Base-by-base conservation (phyloP, 495 filamentous ascomycete species). In the Hypoxylon trugodes region DNA sequence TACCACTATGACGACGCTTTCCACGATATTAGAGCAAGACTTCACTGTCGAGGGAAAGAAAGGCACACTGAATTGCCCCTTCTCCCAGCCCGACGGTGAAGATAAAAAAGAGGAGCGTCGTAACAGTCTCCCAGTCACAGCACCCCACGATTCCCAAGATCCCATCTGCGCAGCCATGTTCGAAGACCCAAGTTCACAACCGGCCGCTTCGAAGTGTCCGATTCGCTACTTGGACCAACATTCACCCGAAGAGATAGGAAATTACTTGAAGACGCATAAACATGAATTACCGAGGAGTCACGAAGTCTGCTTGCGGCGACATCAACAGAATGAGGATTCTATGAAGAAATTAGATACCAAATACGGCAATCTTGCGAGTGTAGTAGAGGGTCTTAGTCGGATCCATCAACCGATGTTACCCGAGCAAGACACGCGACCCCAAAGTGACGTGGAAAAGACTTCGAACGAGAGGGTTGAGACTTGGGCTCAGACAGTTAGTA, bases 211-310 rank as follows among this genome's bases (percentile, higher is more conserved):
- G 25, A 87, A 89, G 69, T 97, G 93, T 74, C 93, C 93, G 1
- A 97, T 97, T 60, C 89, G 93, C 28, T 96, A 88, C 71, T 76
- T 97, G 60, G 87, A 96, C 69, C 87, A 96, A 72, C 91, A 96
- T 71, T 90, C 90, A 1, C 92, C 93, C 1, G 91, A 96, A 78
- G 93, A 97, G 73, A 86, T 97, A 42, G 93, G 92, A 12, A 81
- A 87, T 59, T 97, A 96, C 68, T 89, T 97, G 51, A 90, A 96
- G 72, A 89, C 85, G 18, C 93, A 97, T 77, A 96, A 96, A 72
- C 92, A 97, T 68, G 90, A 96, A 64, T 85, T 97, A 22, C 93
- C 93, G 2, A 82, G 93, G 56, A 95, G 91, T 66, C 93, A 97
- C 74, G 91, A 93, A 59, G 86, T 96, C 15, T 97, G 93, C 71